These are phyloP conservation scores for Agaricus blazei DNA, from an alignment of 768 basidiomycete genomes.

Conservation along the genomic window DNA sequence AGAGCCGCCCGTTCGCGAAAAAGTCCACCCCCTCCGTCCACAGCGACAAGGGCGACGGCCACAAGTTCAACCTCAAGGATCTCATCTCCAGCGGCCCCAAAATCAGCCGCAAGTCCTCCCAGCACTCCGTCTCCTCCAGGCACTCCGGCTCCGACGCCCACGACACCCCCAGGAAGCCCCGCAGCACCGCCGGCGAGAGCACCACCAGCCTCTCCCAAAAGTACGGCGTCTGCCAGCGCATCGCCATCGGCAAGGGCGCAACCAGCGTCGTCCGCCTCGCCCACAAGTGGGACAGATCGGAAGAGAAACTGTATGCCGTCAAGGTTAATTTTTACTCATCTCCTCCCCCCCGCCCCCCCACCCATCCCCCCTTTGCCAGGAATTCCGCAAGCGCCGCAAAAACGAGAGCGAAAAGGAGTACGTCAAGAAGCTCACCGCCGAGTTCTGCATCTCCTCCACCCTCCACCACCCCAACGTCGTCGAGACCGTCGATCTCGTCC, in stretches of 20 bases:
- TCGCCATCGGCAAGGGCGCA: constrained; percentile 97
- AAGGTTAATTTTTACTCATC: constrained; percentile 51
- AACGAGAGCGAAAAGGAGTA: constrained; percentile 99
- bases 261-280: constrained; percentile 94
- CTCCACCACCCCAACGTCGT: constrained; percentile 92
- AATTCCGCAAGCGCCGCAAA: constrained; percentile 97
- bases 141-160: constrained; percentile 64
- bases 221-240: constrained; percentile 95
- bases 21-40: constrained; percentile 33
- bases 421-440: constrained; percentile 98
- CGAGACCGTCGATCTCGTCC: constrained; percentile 98
- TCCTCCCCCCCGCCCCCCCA: neutral
- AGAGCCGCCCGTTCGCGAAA: constrained; percentile 33
- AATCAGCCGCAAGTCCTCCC: constrained; percentile 61
- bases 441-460: constrained; percentile 98
- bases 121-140: constrained; percentile 57
- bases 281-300: constrained; percentile 96
- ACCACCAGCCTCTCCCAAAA: constrained; percentile 62
- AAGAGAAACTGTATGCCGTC: constrained; percentile 97
- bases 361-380: constrained; percentile 40
- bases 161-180: constrained; percentile 22
- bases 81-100: constrained; percentile 73
- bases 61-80: constrained; percentile 82
- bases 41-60: constrained; percentile 48
- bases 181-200: constrained; percentile 41